Evolutionary conservation across 1,284 basidiomycete species (phyloP).

Genomic region (Schizopora paradoxa): DNA sequence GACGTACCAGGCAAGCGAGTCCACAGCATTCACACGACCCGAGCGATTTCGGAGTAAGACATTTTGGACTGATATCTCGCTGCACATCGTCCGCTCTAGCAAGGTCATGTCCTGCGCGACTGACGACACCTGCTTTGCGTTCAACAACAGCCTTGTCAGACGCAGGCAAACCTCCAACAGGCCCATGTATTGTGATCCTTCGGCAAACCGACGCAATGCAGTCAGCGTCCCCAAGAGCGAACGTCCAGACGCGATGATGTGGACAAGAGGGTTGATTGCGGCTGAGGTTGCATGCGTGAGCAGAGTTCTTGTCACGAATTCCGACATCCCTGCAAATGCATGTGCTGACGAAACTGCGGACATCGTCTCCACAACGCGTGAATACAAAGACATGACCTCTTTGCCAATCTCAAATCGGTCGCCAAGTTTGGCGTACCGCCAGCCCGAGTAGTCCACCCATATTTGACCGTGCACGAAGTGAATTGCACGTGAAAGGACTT

Average conservation of each 20-base stretch:
- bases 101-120: constrained; percentile 47
- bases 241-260: constrained; percentile 57
- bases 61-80: constrained; percentile 46
- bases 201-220: constrained; percentile 57
- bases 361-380: constrained; percentile 59
- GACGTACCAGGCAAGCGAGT: constrained; percentile 61
- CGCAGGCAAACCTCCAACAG: constrained; percentile 63
- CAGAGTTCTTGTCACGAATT: constrained; percentile 60
- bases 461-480: constrained; percentile 79
- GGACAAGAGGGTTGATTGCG: constrained; percentile 70
- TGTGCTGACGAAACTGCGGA: constrained; percentile 46
- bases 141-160: constrained; percentile 56
- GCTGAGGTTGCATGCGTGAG: constrained; percentile 67
- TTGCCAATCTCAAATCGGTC: constrained; percentile 78
- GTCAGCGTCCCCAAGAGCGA: constrained; percentile 57
- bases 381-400: constrained; percentile 61
- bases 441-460: constrained; percentile 78
- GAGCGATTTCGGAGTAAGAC: constrained; percentile 42
- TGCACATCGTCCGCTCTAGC: constrained; percentile 70
- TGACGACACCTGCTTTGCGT: constrained; percentile 48
- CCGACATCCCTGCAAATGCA: constrained; percentile 54
- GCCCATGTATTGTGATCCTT: constrained; percentile 62
- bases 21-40: constrained; percentile 59
- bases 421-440: constrained; percentile 75
- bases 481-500: constrained; percentile 72